Conservation (phyloP, 1,284 basidiomycete species). For the Ustilago shanxiensis region DNA sequence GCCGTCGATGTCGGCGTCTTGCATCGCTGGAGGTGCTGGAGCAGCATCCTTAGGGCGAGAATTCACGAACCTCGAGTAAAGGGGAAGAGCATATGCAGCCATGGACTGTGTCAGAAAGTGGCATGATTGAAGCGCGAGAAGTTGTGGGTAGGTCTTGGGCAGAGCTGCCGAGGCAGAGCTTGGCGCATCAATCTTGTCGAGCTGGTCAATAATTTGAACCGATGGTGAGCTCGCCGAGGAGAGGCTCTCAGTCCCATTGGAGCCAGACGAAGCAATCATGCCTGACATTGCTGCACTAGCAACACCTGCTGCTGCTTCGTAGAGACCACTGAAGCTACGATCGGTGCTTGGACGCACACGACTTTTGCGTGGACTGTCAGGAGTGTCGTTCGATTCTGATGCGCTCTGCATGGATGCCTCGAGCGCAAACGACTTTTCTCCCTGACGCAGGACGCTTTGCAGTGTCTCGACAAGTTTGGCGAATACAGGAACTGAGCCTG, state of each 20-base stretch:
- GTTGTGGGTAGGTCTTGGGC: constrained; percentile 81
- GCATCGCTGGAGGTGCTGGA: constrained; percentile 73
- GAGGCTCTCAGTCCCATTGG: constrained; percentile 42
- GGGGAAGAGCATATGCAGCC: constrained; percentile 78
- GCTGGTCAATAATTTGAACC: constrained; percentile 66
- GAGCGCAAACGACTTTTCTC: constrained; percentile 33
- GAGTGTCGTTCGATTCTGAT: constrained; percentile 6
- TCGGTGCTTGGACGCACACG: constrained; percentile 43
- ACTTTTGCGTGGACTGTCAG: constrained; percentile 35
- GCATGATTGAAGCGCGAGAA: constrained; percentile 89
- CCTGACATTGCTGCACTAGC: constrained; percentile 60
- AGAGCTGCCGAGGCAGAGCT: constrained; percentile 79
- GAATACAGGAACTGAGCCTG: constrained; percentile 50
- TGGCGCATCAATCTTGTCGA: constrained; percentile 84
- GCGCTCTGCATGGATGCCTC: constrained; percentile 41
- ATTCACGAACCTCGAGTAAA: constrained; percentile 76
- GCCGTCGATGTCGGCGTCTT: constrained; percentile 69
- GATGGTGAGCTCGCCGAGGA: constrained; percentile 55
- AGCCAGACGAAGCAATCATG: constrained; percentile 39
- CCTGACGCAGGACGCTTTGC: constrained; percentile 37
- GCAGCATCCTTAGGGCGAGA: constrained; percentile 31
- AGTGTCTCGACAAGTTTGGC: constrained; percentile 57
- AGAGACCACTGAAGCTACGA: constrained; percentile 55
- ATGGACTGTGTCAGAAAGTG: constrained; percentile 90
- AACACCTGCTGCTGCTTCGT: constrained; percentile 63